Percentiles rank a stretch among this genome's conserved stretches.
Conservation (phyloP, 208 protist species). For the Acanthamoeba culbertsoni region DNA sequence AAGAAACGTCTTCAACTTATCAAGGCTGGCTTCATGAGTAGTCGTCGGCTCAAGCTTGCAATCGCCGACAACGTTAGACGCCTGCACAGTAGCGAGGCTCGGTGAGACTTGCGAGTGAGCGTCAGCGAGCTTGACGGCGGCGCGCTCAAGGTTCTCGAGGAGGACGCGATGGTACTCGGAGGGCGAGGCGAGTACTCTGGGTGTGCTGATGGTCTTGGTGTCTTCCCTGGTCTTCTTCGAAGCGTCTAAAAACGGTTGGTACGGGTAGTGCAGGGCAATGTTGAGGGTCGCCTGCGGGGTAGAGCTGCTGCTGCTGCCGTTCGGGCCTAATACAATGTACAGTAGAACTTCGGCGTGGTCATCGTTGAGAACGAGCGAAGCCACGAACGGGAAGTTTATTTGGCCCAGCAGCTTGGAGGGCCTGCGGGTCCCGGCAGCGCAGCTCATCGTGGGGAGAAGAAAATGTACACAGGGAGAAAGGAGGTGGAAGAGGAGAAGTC, state of each 20-base stretch:
- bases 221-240: not conserved
- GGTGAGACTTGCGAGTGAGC: not conserved
- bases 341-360: not conserved
- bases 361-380: slow-evolving; percentile 1
- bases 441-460: not conserved
- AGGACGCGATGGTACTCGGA: not conserved
- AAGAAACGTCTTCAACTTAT: not conserved
- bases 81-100: not conserved
- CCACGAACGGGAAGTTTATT: slow-evolving; percentile 1
- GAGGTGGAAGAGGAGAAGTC: not conserved
- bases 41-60: not conserved
- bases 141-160: not conserved
- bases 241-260: not conserved
- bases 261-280: not conserved
- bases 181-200: too few relatives aligned
- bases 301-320: too few relatives aligned
- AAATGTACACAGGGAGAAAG: too few relatives aligned
- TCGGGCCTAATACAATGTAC: not conserved
- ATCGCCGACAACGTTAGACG: not conserved
- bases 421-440: not conserved
- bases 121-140: not conserved
- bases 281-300: not conserved
- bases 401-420: not conserved
- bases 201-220: too few relatives aligned
- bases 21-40: not conserved